Conservation (phyloP, 257 asterid species). For the Catharanthus roseus region DNA sequence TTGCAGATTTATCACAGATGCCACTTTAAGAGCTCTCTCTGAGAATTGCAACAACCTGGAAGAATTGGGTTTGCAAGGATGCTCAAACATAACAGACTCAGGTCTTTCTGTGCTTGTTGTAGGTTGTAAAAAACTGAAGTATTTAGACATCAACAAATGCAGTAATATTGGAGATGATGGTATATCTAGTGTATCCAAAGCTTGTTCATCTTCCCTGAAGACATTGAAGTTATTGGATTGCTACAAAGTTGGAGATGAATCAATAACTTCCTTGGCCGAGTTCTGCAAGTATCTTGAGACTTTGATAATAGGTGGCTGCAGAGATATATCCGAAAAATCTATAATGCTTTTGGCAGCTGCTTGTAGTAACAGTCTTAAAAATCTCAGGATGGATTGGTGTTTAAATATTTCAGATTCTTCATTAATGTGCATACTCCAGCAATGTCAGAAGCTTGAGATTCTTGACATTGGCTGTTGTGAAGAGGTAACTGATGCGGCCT, state of each 20-base stretch:
- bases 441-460: conserved; percentile 74
- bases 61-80: conserved; percentile 70
- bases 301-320: conserved; percentile 80
- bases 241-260: conserved; percentile 65
- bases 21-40: conserved; percentile 58
- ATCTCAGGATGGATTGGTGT: conserved; percentile 97
- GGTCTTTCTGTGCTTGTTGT: conserved; percentile 68
- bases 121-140: conserved; percentile 69
- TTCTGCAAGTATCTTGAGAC: conserved; percentile 64
- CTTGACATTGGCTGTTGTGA: conserved; percentile 93
- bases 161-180: conserved; percentile 68
- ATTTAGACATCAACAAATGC: conserved; percentile 75
- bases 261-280: conserved; percentile 51
- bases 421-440: conserved; percentile 40
- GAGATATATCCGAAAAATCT: conserved; percentile 59
- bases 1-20: conserved; percentile 71
- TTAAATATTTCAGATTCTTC: conserved; percentile 59
- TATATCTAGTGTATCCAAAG: conserved; percentile 49
- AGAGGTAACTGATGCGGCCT: conserved; percentile 76
- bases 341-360: conserved; percentile 57
- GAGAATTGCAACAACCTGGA: conserved; percentile 59
- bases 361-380: conserved; percentile 53
- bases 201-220: conserved; percentile 54
- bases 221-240: conserved; percentile 78
- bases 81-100: conserved; percentile 61